Percentiles rank a stretch among this genome's conserved stretches.
Evolutionary conservation across 176 grass and related monocot genomes (phyloP).

Genomic region (Hordeum marinum): DNA sequence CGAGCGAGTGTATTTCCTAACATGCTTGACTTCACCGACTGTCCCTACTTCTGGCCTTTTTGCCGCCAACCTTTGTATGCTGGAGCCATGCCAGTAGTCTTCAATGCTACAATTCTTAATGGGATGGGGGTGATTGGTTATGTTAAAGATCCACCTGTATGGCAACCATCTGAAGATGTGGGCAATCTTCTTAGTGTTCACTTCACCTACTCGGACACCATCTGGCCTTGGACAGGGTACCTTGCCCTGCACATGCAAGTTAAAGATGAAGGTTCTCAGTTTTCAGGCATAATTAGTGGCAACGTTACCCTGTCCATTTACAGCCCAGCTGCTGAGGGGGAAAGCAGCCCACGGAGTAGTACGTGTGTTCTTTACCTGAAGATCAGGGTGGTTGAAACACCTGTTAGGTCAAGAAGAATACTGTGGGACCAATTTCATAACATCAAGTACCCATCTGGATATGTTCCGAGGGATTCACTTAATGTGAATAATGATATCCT

Average conservation of each 20-base stretch:
- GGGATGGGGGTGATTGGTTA: conserved; percentile 95
- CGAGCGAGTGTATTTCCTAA: conserved; percentile 84
- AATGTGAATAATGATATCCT: conserved; percentile 98
- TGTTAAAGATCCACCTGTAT: conserved; percentile 67
- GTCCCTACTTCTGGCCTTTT: conserved; percentile 95
- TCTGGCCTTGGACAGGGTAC: conserved; percentile 98
- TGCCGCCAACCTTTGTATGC: conserved; percentile 90
- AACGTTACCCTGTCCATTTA: conserved; percentile 69
- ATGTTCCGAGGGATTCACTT: conserved; percentile 95
- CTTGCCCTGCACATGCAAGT: conserved; percentile 93
- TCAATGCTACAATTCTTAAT: conserved; percentile 95
- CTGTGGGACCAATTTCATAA: conserved; percentile 99
- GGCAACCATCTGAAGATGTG: conserved; percentile 77
- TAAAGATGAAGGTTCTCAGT: conserved; percentile 83
- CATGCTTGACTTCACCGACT: conserved; percentile 77
- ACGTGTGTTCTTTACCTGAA: conserved; percentile 75
- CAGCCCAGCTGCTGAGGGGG: conserved; percentile 58
- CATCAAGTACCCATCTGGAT: conserved; percentile 95
- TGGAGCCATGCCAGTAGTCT: conserved; percentile 88
- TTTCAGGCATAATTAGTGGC: conserved; percentile 79
- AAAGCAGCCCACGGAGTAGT: conserved; percentile 50
- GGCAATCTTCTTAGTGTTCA: conserved; percentile 87
- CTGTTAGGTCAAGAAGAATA: conserved; percentile 80
- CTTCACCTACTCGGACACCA: conserved; percentile 87
- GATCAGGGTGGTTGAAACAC: conserved; percentile 75